These are phyloP conservation scores for Cytospora paraplurivora DNA, from an alignment of 2,329 filamentous ascomycete genomes.

Conservation along the genomic window DNA sequence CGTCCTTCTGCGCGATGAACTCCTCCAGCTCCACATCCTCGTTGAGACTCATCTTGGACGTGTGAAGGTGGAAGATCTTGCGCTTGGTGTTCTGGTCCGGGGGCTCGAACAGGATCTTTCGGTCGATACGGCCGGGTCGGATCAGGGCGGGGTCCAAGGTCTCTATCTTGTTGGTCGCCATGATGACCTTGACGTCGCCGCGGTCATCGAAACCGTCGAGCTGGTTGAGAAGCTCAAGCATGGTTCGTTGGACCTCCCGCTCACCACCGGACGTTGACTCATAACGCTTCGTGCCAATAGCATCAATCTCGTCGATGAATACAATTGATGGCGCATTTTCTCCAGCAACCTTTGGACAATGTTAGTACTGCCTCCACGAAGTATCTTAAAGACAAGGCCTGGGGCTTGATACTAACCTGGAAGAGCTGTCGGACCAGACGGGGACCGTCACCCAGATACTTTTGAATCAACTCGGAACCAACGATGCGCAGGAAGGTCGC, in stretches of 20 bases:
- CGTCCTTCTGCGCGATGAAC: constrained; percentile 98
- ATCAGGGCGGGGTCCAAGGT: constrained; percentile 95
- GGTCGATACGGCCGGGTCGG: constrained; percentile 94
- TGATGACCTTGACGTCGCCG: constrained; percentile 98
- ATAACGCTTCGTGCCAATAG: constrained; percentile 98
- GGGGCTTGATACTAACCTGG: constrained; percentile 56
- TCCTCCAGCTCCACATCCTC: constrained; percentile 98
- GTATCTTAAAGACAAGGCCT: not conserved
- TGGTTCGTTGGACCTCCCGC: constrained; percentile 95
- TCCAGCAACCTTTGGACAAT: constrained; percentile 72
- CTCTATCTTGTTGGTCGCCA: constrained; percentile 99
- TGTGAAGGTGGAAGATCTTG: constrained; percentile 99
- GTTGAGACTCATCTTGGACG: constrained; percentile 96
- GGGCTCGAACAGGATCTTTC: constrained; percentile 83
- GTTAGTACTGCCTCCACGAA: constrained; percentile 32
- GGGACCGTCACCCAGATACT: constrained; percentile 95
- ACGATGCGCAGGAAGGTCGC: constrained; percentile 98
- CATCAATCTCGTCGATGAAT: constrained; percentile 99
- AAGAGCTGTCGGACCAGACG: constrained; percentile 94
- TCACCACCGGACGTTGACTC: constrained; percentile 96
- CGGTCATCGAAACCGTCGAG: constrained; percentile 98
- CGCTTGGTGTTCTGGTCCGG: constrained; percentile 82
- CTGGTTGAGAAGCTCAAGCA: constrained; percentile 97
- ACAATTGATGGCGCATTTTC: constrained; percentile 97
- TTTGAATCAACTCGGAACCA: constrained; percentile 95